Percentiles rank a stretch among this genome's conserved stretches.
phyloP scores from a whole-genome alignment of 2,329 filamentous ascomycete species.

The Venturia asperata region DNA sequence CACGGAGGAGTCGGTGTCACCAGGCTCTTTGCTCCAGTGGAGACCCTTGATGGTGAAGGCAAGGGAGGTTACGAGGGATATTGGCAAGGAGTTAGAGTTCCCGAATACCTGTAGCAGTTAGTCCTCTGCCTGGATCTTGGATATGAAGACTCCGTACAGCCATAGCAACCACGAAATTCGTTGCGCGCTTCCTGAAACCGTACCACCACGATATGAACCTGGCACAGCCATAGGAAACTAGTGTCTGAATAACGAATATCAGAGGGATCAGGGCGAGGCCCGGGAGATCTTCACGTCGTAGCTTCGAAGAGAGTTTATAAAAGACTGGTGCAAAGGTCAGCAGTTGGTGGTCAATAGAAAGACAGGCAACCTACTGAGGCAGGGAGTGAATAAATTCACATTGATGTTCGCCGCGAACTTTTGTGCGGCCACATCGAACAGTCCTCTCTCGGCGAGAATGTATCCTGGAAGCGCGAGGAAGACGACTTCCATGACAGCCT shows the following conservation, averaged over 20 bases:
- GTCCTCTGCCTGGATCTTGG: constrained; percentile 13
- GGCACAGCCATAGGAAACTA: constrained; percentile 76
- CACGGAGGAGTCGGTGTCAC: constrained; percentile 93
- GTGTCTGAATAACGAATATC: constrained; percentile 83
- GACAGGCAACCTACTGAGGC: constrained; percentile 62
- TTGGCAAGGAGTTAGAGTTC: constrained; percentile 95
- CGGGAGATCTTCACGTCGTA: constrained; percentile 81
- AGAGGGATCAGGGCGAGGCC: constrained; percentile 92
- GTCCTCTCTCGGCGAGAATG: constrained; percentile 78
- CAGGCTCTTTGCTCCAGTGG: constrained; percentile 85
- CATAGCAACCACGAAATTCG: constrained; percentile 97
- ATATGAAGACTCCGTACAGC: constrained; percentile 47
- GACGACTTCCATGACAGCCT: constrained; percentile 89
- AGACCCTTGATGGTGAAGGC: constrained; percentile 86
- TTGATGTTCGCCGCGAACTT: constrained; percentile 97
- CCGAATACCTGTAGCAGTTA: constrained; percentile 63
- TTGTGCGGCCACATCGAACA: constrained; percentile 93
- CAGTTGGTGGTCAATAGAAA: neutral
- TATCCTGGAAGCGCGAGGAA: constrained; percentile 93
- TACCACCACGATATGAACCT: constrained; percentile 64
- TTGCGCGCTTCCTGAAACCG: constrained; percentile 73
- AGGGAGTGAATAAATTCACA: constrained; percentile 92
- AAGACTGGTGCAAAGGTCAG: constrained; percentile 57
- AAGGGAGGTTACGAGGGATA: constrained; percentile 88
- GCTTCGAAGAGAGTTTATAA: constrained; percentile 89